Base-by-base conservation (phyloP, 345 rosid genomes). In the Sonneratia caseolaris region DNA sequence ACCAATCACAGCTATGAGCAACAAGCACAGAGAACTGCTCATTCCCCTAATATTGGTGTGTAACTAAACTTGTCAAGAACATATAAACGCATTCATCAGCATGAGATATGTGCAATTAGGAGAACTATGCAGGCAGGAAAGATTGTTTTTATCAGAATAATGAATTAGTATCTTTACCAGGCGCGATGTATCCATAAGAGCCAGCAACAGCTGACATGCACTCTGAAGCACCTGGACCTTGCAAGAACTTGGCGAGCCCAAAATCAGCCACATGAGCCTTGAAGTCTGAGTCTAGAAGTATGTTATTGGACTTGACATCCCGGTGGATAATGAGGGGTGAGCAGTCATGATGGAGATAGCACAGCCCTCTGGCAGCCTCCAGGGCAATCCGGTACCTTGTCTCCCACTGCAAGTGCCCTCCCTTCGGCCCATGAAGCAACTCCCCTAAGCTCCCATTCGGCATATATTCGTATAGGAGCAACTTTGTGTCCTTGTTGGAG, bases 181-280 rank as follows among this genome's bases (percentile, higher is more conserved):
- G 98, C 0, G 98, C 97, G 35, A 93, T 93, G 85, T 93, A 93
- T 27, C 98, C 98, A 56, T 91, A 93, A 16, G 97, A 93, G 35
- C 98, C 98, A 22, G 97, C 98, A 4, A 93, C 79, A 11, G 90
- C 73, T 22, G 97, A 93, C 94, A 93, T 93, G 80, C 97, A 87
- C 78, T 93, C 96, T 0, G 98, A 93, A 24, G 90, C 86, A 59
- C 90, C 94, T 7, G 94, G 79, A 45, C 82, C 92, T 64, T 84
- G 91, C 69, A 94, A 76, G 88, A 94, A 89, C 89, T 91, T 94
- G 24, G 97, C 98, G 21, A 94, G 87, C 51, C 98, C 98, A 62
- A 94, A 94, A 80, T 91, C 98, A 16, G 97, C 97, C 4, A 94
- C 95, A 73, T 91, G 97, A 65, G 98, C 97, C 73, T 91, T 95